Conservation (phyloP, 2,329 filamentous ascomycete species). For the Stylonectria norvegica region DNA sequence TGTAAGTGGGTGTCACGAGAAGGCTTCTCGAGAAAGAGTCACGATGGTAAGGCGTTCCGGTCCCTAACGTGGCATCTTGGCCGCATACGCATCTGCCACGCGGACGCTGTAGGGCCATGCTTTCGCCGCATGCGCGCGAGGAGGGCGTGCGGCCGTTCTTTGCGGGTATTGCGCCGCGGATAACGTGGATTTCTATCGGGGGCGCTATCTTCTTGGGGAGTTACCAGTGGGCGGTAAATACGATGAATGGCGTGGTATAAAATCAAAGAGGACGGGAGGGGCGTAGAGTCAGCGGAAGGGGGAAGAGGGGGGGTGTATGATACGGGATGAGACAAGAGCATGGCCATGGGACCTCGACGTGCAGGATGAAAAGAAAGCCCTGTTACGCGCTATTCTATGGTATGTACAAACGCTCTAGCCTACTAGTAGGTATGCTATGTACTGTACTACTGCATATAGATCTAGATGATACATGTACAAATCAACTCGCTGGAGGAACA, state of each 20-base stretch:
- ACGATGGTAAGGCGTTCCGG: slow-evolving; percentile 2
- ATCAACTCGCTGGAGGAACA: slow-evolving; percentile 13
- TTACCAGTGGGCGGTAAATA: slow-evolving; percentile 85
- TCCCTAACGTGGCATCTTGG: background rate
- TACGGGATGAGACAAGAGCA: too few species aligned
- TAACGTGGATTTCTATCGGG: slow-evolving; percentile 92
- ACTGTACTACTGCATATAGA: slow-evolving; percentile 26
- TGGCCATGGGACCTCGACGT: too few species aligned
- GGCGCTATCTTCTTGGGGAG: slow-evolving; percentile 92
- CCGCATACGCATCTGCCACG: background rate
- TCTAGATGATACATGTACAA: too few species aligned
- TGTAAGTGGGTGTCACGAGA: background rate
- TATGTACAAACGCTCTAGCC: slow-evolving; percentile 24
- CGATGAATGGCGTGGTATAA: slow-evolving; percentile 43
- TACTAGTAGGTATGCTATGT: too few species aligned
- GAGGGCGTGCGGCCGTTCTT: slow-evolving; percentile 69
- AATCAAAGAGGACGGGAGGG: too few species aligned
- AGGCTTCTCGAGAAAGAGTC: background rate
- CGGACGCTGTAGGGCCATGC: too few species aligned
- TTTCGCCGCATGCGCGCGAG: slow-evolving; percentile 61
- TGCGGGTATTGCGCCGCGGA: slow-evolving; percentile 72
- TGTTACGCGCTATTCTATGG: too few species aligned
- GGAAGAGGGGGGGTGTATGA: slow-evolving; percentile 15
- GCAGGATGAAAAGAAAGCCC: too few species aligned
- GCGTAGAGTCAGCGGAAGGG: too few species aligned